A percentile compares a stretch with the other conserved stretches of the same genome.
Evolutionary conservation across 2,329 filamentous ascomycete genomes (phyloP).

Genomic region (Nothopassalora personata): DNA sequence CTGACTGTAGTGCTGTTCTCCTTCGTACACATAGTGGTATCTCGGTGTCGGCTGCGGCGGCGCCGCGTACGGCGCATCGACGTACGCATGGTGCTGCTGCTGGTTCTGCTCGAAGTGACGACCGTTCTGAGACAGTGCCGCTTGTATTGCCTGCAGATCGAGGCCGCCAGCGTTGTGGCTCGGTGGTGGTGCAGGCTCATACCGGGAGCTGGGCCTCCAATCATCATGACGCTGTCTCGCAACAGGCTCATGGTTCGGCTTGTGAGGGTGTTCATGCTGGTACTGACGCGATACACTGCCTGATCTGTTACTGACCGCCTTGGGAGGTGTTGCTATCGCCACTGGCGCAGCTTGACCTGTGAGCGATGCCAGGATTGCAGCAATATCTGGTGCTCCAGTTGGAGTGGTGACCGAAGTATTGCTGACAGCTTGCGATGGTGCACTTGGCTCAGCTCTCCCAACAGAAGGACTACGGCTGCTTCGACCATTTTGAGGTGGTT

Average conservation of each 20-base stretch:
- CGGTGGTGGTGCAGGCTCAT: constrained; percentile 10
- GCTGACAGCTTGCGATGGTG: not conserved
- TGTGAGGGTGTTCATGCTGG: constrained; percentile 4
- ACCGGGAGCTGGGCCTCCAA: constrained; percentile 13
- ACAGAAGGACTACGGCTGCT: constrained; percentile 20
- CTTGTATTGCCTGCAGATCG: constrained; percentile 8
- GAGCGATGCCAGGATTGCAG: constrained; percentile 27
- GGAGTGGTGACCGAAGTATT: constrained; percentile 2
- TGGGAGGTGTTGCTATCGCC: constrained; percentile 14
- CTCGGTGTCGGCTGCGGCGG: constrained; percentile 17
- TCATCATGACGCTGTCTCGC: constrained; percentile 5
- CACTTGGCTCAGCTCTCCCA: constrained; percentile 13
- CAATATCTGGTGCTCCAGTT: constrained; percentile 23
- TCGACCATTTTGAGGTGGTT: not conserved
- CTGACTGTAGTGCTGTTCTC: constrained; percentile 19
- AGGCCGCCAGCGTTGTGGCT: constrained; percentile 1
- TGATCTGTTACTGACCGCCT: constrained; percentile 9
- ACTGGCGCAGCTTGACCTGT: constrained; percentile 14
- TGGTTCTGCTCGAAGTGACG: constrained; percentile 22
- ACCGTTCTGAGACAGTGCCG: constrained; percentile 16
- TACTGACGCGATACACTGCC: constrained; percentile 13
- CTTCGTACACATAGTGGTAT: constrained; percentile 24
- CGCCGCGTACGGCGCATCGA: constrained; percentile 11
- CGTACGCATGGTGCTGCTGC: constrained; percentile 13
- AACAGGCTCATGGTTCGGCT: constrained; percentile 1